phyloP scores from a whole-genome alignment of 202 grass and related monocot species.

The Cymbopogon flexuosus region DNA sequence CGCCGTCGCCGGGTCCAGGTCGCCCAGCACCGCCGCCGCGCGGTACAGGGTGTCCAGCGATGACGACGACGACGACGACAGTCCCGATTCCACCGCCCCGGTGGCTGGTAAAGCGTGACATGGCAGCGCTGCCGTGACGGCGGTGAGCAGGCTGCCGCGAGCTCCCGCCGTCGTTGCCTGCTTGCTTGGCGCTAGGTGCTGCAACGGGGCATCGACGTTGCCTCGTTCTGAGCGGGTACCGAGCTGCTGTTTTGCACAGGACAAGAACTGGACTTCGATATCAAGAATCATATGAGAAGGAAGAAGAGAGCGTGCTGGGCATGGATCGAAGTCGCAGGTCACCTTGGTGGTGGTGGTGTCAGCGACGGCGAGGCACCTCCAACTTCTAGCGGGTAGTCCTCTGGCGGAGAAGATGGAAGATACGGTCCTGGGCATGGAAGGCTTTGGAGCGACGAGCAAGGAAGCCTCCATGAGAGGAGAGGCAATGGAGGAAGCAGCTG shows the following conservation, averaged over 20 bases:
- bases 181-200: background rate
- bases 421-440: background rate
- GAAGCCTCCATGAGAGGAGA: conserved; percentile 40
- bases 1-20: conserved; percentile 66
- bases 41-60: background rate
- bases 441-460: conserved; percentile 29
- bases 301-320: background rate
- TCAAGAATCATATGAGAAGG: background rate
- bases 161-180: background rate
- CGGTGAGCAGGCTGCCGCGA: background rate
- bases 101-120: background rate
- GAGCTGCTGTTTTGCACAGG: background rate
- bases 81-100: background rate
- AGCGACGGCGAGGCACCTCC: background rate
- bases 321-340: no score
- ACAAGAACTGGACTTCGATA: background rate
- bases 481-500: background rate
- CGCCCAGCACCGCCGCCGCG: conserved; percentile 30
- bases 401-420: background rate
- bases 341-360: background rate
- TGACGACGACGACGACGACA: no score
- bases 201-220: background rate
- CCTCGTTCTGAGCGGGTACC: background rate
- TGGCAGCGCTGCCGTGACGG: background rate
- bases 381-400: background rate